Evolutionary conservation across 2,329 filamentous ascomycete species (phyloP).

Genomic region (Epichloe scottii): DNA sequence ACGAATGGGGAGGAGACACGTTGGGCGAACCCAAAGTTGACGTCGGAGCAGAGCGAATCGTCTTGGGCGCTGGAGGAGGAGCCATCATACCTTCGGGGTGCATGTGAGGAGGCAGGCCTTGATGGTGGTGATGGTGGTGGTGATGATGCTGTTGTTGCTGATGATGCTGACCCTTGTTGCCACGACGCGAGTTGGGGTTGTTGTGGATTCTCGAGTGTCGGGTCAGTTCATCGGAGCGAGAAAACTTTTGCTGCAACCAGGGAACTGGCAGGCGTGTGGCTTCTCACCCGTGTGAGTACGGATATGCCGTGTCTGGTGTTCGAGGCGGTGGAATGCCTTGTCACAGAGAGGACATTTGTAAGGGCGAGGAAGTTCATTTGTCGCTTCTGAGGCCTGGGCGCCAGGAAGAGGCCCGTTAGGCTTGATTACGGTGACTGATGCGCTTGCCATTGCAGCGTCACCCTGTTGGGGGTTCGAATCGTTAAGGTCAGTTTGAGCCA

Average conservation of each 20-base stretch:
- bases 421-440: constrained; percentile 43
- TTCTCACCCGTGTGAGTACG: constrained; percentile 97
- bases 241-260: constrained; percentile 97
- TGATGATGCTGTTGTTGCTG: constrained; percentile 22
- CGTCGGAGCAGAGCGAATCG: constrained; percentile 76
- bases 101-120: constrained; percentile 30
- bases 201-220: constrained; percentile 97
- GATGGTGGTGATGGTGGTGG: constrained; percentile 22
- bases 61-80: constrained; percentile 60
- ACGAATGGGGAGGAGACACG: constrained; percentile 87
- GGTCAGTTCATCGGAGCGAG: constrained; percentile 89
- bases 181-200: constrained; percentile 91
- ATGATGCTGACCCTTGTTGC: constrained; percentile 60
- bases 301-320: constrained; percentile 87
- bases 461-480: constrained; percentile 17
- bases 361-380: constrained; percentile 71
- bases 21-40: constrained; percentile 88
- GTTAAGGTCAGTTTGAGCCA: constrained; percentile 14
- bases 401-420: constrained; percentile 50
- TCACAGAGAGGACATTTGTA: constrained; percentile 99
- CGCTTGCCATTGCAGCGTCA: constrained; percentile 34
- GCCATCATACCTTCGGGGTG: constrained; percentile 59
- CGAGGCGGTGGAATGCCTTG: constrained; percentile 94
- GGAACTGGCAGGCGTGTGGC: constrained; percentile 90
- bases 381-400: constrained; percentile 43